A percentile compares a stretch with the other conserved stretches of the same genome.
phyloP scores from a whole-genome alignment of 495 filamentous ascomycete species.

The Lentithecium fluviatile region DNA sequence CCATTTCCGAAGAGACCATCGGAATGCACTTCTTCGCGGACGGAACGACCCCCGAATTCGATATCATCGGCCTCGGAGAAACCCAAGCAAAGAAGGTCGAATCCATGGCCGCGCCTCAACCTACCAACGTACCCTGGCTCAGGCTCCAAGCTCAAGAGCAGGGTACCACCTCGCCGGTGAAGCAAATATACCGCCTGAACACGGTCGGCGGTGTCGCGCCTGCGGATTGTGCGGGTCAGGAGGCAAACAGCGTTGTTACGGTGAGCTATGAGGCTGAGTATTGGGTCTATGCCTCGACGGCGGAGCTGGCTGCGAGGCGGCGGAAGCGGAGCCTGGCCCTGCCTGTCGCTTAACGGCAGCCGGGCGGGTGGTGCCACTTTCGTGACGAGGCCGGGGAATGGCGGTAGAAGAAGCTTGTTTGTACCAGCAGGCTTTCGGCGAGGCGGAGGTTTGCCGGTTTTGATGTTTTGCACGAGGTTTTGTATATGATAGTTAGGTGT shows the following conservation, averaged over 20 bases:
- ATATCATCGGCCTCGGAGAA: constrained; percentile 58
- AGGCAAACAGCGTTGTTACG: constrained; percentile 55
- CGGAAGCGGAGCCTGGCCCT: constrained; percentile 4
- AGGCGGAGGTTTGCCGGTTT: no score
- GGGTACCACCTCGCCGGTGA: constrained; percentile 50
- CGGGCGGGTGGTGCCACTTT: no score
- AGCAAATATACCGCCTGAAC: constrained; percentile 76
- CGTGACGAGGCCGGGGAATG: no score
- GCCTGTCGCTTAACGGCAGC: no score
- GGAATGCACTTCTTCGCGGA: constrained; percentile 77
- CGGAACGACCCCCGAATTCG: constrained; percentile 74
- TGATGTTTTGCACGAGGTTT: no score
- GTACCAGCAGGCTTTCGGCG: no score
- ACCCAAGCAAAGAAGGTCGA: constrained; percentile 57
- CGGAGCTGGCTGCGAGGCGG: constrained; percentile 1
- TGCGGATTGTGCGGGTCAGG: constrained; percentile 65
- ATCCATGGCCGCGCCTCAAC: constrained; percentile 56
- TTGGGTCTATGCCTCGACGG: constrained; percentile 37
- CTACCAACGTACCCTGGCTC: constrained; percentile 68
- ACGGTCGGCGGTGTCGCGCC: constrained; percentile 79
- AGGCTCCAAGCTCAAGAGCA: constrained; percentile 46
- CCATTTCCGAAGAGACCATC: constrained; percentile 43
- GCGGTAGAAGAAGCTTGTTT: no score
- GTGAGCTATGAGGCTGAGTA: constrained; percentile 85
- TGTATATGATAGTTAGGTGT: no score